Base-by-base conservation (phyloP, 108 stramenopile genomes). In the Skeletonema costatum region DNA sequence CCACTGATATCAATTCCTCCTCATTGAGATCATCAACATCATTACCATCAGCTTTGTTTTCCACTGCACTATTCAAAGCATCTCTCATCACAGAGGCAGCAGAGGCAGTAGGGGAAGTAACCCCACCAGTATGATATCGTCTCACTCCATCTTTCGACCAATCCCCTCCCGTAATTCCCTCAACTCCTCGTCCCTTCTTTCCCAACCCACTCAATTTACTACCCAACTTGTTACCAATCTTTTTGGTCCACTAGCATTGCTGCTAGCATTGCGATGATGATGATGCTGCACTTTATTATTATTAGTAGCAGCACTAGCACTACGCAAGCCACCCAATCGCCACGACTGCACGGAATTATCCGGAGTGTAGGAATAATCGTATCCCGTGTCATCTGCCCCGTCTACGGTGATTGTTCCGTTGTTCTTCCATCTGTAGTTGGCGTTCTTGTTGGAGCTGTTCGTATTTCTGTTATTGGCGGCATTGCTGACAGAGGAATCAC, bases 101-200 rank as follows among this genome's bases (percentile, higher is more conserved):
- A 50, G 48, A 1, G n/a, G 48, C 16, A 50, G 16, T 50, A 51
- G 50, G 4, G 13, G 50, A 13, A 51, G 50, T 51, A 17, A 32
- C 53, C 19, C 70, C 81, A 19, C 81, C 81, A 32, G 81, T 82
- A 64, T 82, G 60, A 82, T 82, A 82, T 44, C 81, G 42, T 21
- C 74, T 64, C 33, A 82, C 51, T 30, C 81, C 81, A 71, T 82
- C 81, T 41, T 61, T 71, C 8, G 25, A 25, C 81, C 80, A 81
- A 65, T 81, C 80, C 6, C 74, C 81, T 16, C 73, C 73, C 14
- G 73, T 74, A 32, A 73, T 58, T 8, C 80, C 78, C 41, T 64
- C 78, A 42, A 42, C n/a, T 42, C 41, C 10, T 42, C 41, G 0
- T 42, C 11, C 12, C 12, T 42, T 42, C 12, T 42, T 42, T 42